A percentile compares a stretch with the other conserved stretches of the same genome.
These are phyloP conservation scores for Middelhovenomyces tepae DNA, from an alignment of 805 yeast genomes.

Conservation along the genomic window DNA sequence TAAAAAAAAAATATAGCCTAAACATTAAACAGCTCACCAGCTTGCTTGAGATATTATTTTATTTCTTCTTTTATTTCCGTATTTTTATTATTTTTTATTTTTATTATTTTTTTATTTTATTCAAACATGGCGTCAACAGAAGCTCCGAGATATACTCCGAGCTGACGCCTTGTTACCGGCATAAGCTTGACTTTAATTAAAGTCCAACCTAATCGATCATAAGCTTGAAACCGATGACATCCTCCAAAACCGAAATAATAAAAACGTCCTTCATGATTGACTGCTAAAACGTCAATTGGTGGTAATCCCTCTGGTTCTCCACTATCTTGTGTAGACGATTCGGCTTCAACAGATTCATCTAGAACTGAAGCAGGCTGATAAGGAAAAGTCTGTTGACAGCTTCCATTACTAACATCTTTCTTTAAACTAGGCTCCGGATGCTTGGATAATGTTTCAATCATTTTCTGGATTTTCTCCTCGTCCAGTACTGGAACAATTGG, in stretches of 20 bases:
- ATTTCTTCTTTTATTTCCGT: no score
- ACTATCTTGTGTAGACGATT: constrained; percentile 11
- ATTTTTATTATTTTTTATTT: no score
- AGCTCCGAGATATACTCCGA: constrained; percentile 62
- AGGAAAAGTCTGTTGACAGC: no score
- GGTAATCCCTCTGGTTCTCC: constrained; percentile 51
- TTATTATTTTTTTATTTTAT: constrained; percentile 6
- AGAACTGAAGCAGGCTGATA: not conserved
- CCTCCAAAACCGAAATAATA: constrained; percentile 80
- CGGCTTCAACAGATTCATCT: constrained; percentile 21
- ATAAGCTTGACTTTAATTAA: constrained; percentile 59
- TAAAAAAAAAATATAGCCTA: no score
- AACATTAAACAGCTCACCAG: no score
- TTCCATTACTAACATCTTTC: not conserved
- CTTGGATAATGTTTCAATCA: constrained; percentile 40
- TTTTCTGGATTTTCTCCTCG: constrained; percentile 61
- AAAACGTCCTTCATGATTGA: constrained; percentile 51
- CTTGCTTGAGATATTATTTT: no score
- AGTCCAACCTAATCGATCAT: constrained; percentile 45
- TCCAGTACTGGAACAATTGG: constrained; percentile 86
- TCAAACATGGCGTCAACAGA: constrained; percentile 18
- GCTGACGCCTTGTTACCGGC: constrained; percentile 66
- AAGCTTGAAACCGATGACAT: constrained; percentile 84
- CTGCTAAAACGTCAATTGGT: constrained; percentile 69
- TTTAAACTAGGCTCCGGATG: constrained; percentile 25